Percentiles rank a stretch among this genome's conserved stretches.
These are phyloP conservation scores for Helicostylum pulchrum DNA, from an alignment of 192 early-diverging fungal species.

Conservation along the genomic window DNA sequence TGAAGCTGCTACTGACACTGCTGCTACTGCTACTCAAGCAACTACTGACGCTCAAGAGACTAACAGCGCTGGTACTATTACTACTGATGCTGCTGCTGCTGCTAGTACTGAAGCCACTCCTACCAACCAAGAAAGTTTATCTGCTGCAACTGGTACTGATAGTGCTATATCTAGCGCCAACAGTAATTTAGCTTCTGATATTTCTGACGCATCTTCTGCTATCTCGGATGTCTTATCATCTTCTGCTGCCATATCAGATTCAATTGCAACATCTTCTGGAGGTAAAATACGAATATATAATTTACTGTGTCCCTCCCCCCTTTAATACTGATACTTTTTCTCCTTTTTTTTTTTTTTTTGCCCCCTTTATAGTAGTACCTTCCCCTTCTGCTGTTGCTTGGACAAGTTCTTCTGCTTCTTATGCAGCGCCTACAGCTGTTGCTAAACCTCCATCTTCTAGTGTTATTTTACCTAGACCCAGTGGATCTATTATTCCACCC, in stretches of 20 bases:
- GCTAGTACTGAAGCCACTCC: background rate
- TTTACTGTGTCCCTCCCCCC: background rate
- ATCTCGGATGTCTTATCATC: too few relatives aligned
- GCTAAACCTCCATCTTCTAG: background rate
- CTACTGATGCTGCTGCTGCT: background rate
- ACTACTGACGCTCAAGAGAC: background rate
- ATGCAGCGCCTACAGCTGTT: background rate
- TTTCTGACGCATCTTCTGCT: too few relatives aligned
- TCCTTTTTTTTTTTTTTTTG: background rate
- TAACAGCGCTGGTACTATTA: background rate
- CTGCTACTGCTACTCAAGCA: background rate
- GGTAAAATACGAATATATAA: too few relatives aligned
- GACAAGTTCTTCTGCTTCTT: background rate
- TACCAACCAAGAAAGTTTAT: background rate
- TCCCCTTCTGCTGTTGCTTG: constrained; percentile 6
- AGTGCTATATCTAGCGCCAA: background rate
- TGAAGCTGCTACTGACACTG: background rate
- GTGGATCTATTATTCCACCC: constrained; percentile 1
- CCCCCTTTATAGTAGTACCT: background rate
- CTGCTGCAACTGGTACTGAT: constrained; percentile 6
- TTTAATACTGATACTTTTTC: background rate
- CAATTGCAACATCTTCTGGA: background rate
- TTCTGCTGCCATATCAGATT: constrained; percentile 1
- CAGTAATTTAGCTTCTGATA: background rate
- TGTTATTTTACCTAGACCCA: constrained; percentile 2